Evolutionary conservation across 1,139 yeast genomes (phyloP), one percentile per base, ranked within the genome.

Genomic region (Yamadazyma conglobata): DNA sequence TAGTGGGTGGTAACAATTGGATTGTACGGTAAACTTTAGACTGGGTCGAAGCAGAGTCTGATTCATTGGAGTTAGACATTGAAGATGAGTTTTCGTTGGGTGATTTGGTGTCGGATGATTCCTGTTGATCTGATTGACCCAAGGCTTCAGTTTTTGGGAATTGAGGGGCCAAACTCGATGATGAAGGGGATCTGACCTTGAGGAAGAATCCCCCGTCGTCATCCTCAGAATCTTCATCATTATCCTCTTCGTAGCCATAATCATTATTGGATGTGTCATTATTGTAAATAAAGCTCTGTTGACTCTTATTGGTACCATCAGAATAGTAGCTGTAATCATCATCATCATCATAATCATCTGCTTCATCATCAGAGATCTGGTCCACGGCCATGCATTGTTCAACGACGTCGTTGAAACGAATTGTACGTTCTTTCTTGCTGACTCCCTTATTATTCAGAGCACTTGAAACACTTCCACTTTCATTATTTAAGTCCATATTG

Each of bases 391-490:
- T 77, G 55, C 97, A 89, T 58, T 91, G 97, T 52, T 85, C 89
- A 16, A 91, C 98, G 36, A 88, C 77, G 50, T 87, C 94, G 51
- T 83, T 89, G 59, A 91, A 91, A 58, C 88, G 97, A 35, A 89
- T 88, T 43, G 73, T 91, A 39, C 91, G 70, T 28, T 59, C 64
- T 33, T 58, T 61, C 40, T 58, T 39, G 28, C 12, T 22, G 32
- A 17, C 16, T 22, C 31, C 13, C 20, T 22, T 32, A 8, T 22
- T n/a, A 8, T 27, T 18, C 6, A 19, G 23, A 10, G 27, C 19
- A 22, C 29, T 25, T 8, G 24, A 28, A 6, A 28, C 25, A 18
- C 11, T 15, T 10, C 11, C 21, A 12, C 6, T 13, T 3, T 15
- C 20, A 19, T 32, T 33, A 18, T 28, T 30, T 22, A 33, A 31